These are phyloP conservation scores for Parathielavia hyrcaniae DNA, from an alignment of 495 filamentous ascomycete species.

Conservation along the genomic window DNA sequence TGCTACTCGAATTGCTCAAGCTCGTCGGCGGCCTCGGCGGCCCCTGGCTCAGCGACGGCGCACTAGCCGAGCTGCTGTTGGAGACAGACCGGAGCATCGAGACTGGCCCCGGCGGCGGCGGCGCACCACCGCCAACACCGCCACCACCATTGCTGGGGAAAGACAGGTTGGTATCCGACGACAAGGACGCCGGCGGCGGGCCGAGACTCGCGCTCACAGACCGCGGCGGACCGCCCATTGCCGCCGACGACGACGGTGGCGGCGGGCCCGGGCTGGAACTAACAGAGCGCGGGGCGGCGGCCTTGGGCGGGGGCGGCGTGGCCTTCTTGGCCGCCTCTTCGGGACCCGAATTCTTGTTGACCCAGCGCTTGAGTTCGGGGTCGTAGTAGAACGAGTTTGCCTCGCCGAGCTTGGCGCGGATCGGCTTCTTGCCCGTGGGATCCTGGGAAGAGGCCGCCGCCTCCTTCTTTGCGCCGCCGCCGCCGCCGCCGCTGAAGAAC, in stretches of 20 bases:
- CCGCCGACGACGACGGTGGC: conserved; percentile 26
- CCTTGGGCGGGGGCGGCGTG: conserved; percentile 47
- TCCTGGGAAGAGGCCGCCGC: conserved; percentile 23
- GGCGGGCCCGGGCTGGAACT: conserved; percentile 31
- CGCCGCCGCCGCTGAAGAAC: conserved; percentile 53
- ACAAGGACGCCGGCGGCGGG: conserved; percentile 14
- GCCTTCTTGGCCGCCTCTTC: conserved; percentile 44
- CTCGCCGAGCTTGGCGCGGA: conserved; percentile 92
- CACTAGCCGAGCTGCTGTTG: conserved; percentile 38
- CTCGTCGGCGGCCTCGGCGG: conserved; percentile 51
- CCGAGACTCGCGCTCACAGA: conserved; percentile 8
- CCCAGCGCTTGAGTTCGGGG: conserved; percentile 89
- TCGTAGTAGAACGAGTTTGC: conserved; percentile 91
- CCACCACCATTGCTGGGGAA: background rate
- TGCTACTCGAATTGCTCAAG: conserved; percentile 72
- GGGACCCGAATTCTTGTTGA: conserved; percentile 86
- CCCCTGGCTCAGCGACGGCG: conserved; percentile 35
- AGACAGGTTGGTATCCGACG: conserved; percentile 23
- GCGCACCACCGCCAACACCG: background rate
- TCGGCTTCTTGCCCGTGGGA: conserved; percentile 56
- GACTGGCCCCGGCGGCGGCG: conserved; percentile 34
- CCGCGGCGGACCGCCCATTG: conserved; percentile 28
- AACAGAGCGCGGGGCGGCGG: conserved; percentile 27
- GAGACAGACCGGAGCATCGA: conserved; percentile 42
- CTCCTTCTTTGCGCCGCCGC: conserved; percentile 59